Percentiles rank a stretch among this genome's conserved stretches.
Conservation (phyloP, 495 filamentous ascomycete species). For the Amniculicola lignicola region DNA sequence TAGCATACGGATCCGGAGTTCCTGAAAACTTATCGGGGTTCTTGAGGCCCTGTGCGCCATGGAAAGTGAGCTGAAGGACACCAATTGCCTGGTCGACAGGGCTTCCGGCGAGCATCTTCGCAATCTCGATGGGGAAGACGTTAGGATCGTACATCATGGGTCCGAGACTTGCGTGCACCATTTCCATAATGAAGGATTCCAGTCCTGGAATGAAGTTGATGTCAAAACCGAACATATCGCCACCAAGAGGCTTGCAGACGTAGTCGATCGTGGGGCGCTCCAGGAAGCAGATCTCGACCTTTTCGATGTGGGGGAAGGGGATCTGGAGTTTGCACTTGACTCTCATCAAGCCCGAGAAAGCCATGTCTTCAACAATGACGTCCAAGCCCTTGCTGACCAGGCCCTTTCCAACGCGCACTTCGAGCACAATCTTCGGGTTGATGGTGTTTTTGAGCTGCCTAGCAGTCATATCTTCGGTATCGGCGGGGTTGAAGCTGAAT, state of each 20-base stretch:
- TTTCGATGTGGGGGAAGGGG: conserved; percentile 90
- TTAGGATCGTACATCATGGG: conserved; percentile 98
- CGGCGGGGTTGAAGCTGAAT: conserved; percentile 97
- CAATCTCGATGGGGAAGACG: conserved; percentile 96
- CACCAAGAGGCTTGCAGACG: conserved; percentile 94
- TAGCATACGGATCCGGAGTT: conserved; percentile 87
- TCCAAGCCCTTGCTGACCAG: conserved; percentile 94
- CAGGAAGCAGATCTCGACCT: conserved; percentile 86
- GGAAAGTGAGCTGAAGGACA: conserved; percentile 84
- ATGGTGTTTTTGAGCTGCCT: conserved; percentile 90
- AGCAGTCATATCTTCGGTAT: conserved; percentile 83
- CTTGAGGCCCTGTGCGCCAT: conserved; percentile 87
- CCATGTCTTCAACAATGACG: conserved; percentile 96
- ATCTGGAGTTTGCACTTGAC: conserved; percentile 97
- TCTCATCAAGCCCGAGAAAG: conserved; percentile 89
- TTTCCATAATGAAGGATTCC: conserved; percentile 88
- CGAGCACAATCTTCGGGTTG: conserved; percentile 93
- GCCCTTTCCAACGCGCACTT: conserved; percentile 89
- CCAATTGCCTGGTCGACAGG: conserved; percentile 94
- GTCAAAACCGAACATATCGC: conserved; percentile 92
- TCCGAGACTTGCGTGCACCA: conserved; percentile 84
- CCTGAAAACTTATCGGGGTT: conserved; percentile 92
- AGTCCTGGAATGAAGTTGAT: conserved; percentile 98
- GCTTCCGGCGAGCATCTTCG: conserved; percentile 96
- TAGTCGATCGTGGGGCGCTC: conserved; percentile 79